Base-by-base conservation (phyloP, 805 yeast genomes). In the Saccharomyces mikatae region DNA sequence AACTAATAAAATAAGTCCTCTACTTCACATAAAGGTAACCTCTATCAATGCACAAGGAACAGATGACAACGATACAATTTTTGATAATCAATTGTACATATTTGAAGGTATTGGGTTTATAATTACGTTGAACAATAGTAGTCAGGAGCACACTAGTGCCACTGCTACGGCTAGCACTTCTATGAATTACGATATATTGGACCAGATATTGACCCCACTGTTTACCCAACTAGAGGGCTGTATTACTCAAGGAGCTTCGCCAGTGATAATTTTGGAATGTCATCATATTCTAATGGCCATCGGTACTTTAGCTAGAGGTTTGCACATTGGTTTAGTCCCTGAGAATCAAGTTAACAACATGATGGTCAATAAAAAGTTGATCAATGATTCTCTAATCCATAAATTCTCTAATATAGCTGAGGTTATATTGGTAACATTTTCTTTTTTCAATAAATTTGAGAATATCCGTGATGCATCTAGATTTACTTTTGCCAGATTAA, bases 221-320 rank as follows among this genome's bases (percentile, higher is more conserved):
- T 92, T 87, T 65, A 72, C 78, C 4, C 84, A 81, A 56, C 74
- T 91, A 59, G 91, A 89, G 66, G 73, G 74, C 24, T 83, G 89
- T 62, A 81, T 89, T 36, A 68, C 74, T 4, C 74, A 71, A 53
- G 68, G 71, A 29, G 70, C 69, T 54, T 75, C 75, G 28, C 73
- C 76, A 41, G 74, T 76, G 46, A 63, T 78, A 32, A 77, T 85
- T 1, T 70, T 88, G 48, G 94, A 89, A 66, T 85, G 89, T 2
- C 96, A 94, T 68, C 97, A 92, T 67, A 79, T 84, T 32, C 72
- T 94, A 50, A 81, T 89, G 82, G 91, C 97, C 0, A 81, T 92
- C 48, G 97, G 97, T 48, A 89, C 97, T 0, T 78, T 91, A 63
- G 86, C 90, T 3, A 81, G 94, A 66, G 98, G 98, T 4, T 82